Base-by-base conservation (phyloP, 1,284 basidiomycete genomes). In the Cryptococcus deneoformans region DNA sequence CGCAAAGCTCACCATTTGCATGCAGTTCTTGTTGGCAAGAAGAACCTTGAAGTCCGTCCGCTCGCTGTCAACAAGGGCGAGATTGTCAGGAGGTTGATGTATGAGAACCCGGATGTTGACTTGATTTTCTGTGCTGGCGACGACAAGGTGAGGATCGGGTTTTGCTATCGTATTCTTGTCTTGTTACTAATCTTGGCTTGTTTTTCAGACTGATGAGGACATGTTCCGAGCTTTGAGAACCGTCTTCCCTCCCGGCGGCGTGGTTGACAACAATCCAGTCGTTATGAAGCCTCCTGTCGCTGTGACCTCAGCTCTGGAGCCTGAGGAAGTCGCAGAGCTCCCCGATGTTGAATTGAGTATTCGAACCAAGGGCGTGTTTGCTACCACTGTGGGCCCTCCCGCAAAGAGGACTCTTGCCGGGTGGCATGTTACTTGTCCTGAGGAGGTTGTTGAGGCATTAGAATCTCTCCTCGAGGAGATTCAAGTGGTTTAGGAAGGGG, bases 111-210 rank as follows among this genome's bases (percentile, higher is more conserved):
- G 1, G 92, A 96, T 63, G 87, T 90, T 49, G 90, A 96, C 75
- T 95, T 97, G 74, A 84, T 97, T 71, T 94, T 98, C 80, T 98
- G 95, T 75, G 94, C 92, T 0, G 95, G 95, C 52, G 95, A 98
- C 73, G 95, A 98, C 82, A 97, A 97, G 85, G 91, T 90, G 55
- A 60, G 6, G 50, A 50, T 40, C 40, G 20, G 20, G 20, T 20
- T 20, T 20, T 20, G 20, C 20, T 20, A 20, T 20, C 20, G 20
- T 20, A 8, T 37, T 12, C 39, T 57, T 14, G 14, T 29, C n/a
- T 47, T 47, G 16, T 29, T 35, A 29, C n/a, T 12, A 29, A 29
- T 14, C 14, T 29, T 46, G 40, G 10, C 10, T 20, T 20, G 20
- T 20, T 42, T 10, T 47, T 12, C 34, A 83, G 89, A 93, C 92